Conservation (phyloP, 73 alveolate genomes). For the Symbiodinium pilosum region DNA sequence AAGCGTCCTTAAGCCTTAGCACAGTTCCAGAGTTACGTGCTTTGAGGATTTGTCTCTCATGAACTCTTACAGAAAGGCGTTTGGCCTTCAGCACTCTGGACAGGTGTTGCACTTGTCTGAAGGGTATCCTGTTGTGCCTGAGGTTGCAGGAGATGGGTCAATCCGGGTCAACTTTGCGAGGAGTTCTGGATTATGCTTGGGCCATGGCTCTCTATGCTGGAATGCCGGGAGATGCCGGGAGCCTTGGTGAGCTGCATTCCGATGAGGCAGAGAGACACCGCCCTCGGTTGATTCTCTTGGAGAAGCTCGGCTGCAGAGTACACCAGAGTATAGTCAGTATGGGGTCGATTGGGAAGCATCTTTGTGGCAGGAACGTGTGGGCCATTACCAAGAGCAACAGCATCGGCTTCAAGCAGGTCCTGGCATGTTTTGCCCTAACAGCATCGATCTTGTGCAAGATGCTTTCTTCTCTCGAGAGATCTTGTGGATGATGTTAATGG, state of each 20-base stretch:
- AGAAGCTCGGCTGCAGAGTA: neutral
- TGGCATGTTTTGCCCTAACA: too few species aligned
- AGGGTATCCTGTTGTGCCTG: neutral
- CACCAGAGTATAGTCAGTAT: neutral
- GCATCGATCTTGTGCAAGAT: too few species aligned
- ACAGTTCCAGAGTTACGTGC: too few species aligned
- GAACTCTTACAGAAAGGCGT: constrained; percentile 77
- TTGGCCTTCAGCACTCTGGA: neutral
- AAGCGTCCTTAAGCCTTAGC: neutral
- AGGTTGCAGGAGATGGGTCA: constrained; percentile 81
- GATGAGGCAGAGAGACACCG: constrained; percentile 75
- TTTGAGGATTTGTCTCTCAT: constrained; percentile 37
- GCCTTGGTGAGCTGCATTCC: neutral
- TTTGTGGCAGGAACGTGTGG: constrained; percentile 44
- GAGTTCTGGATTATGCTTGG: constrained; percentile 29
- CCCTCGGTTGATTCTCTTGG: constrained; percentile 36
- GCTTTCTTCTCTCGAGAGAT: too few species aligned
- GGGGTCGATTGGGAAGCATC: neutral
- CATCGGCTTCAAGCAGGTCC: constrained; percentile 50
- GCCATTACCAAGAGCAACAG: constrained; percentile 46
- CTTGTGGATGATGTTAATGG: too few species aligned
- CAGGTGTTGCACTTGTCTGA: neutral
- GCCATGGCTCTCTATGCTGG: neutral
- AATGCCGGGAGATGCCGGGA: neutral
- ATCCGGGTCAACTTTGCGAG: constrained; percentile 63